Evolutionary conservation across 2,329 filamentous ascomycete species (phyloP).

Genomic region (Elsinoe perseae): DNA sequence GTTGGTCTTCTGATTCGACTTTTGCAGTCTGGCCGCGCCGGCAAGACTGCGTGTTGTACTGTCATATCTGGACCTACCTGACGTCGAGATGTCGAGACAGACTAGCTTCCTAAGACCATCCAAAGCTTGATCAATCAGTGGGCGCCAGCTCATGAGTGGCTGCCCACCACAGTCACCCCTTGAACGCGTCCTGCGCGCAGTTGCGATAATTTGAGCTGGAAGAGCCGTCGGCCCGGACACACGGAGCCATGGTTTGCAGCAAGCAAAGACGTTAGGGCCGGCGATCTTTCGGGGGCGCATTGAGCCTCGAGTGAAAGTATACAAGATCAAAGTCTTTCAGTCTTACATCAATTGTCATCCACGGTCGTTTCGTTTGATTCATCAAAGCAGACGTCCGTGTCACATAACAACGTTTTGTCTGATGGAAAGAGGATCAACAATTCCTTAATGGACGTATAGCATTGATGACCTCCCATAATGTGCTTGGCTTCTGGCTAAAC

Average conservation of each 20-base stretch:
- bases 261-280: constrained; percentile 8
- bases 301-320: neutral
- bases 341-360: neutral
- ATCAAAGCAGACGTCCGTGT: neutral
- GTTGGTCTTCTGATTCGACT: no score
- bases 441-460: neutral
- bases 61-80: no score
- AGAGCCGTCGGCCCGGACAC: neutral
- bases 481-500: neutral
- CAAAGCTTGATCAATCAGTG: no score
- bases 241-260: constrained; percentile 9
- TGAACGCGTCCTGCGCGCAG: no score
- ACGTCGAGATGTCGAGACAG: no score
- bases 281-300: neutral
- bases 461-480: neutral
- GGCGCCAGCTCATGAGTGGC: neutral
- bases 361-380: neutral
- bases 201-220: no score
- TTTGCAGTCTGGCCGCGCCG: no score
- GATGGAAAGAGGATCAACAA: neutral
- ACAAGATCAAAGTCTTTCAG: neutral
- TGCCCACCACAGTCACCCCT: neutral
- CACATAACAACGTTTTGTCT: neutral
- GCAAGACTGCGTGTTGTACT: no score
- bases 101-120: no score